Base-by-base conservation (phyloP, 2,329 filamentous ascomycete genomes). In the Alternaria ethzedia region DNA sequence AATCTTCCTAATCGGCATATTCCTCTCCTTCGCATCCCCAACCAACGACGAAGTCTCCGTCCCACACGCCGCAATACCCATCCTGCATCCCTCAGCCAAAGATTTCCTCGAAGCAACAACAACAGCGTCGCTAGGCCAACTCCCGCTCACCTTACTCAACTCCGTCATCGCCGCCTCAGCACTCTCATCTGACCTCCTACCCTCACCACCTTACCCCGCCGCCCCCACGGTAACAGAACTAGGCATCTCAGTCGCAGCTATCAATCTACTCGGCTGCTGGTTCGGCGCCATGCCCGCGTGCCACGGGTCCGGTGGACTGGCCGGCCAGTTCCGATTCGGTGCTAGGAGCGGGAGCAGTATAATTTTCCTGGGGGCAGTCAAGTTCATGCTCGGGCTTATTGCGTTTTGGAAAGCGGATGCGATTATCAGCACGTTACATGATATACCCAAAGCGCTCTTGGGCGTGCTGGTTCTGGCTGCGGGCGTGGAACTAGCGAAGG, bases 251-350 rank as follows among this genome's bases (percentile, higher is more conserved):
- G 92, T 98, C 5, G 90, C 90, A 0, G 73, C 84, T 2, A 96
- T 97, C 88, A 98, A 98, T 76, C 82, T 97, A 4, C 78, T 91
- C 1, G 91, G 91, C 15, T 94, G 92, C 73, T 97, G 93, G 92
- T 96, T 97, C 73, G 94, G 94, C 51, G 91, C 91, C 6, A 98
- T 97, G 96, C 96, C 95, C 4, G 89, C 96, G 5, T 98, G 96
- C 75, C 96, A 98, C 77, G 95, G 95, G 6, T 93, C 93, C 1
- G 95, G 95, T 3, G 95, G 95, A 0, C 84, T 98, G 0, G 96
- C 96, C 6, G 96, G 91, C 0, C 95, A 98, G 78, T 93, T 93
- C 78, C 89, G 93, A 5, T 98, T 98, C 70, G 95, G 95, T 1
- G 94, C 95, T 5, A 89, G 95, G 51, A 96, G 92, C 63, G 95